phyloP scores from a whole-genome alignment of 2,329 filamentous ascomycete genomes.

The Colletotrichum plurivorum region DNA sequence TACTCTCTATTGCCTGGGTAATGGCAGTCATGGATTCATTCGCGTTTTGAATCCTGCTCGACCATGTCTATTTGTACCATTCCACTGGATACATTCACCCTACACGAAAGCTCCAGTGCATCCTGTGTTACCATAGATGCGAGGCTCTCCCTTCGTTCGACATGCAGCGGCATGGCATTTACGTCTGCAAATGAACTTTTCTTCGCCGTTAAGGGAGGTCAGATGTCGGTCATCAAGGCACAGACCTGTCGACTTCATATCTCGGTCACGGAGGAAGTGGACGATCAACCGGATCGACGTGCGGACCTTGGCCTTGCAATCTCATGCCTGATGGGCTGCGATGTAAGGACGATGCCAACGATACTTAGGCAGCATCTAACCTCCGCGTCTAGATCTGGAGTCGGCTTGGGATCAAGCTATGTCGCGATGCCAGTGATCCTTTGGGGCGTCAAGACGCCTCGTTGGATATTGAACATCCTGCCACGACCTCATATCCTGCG shows the following conservation, averaged over 20 bases:
- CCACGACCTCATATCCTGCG: conserved; percentile 49
- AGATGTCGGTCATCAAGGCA: conserved; percentile 13
- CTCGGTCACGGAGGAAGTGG: conserved; percentile 3
- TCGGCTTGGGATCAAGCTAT: conserved; percentile 27
- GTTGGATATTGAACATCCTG: conserved; percentile 55
- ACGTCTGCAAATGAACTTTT: conserved; percentile 20
- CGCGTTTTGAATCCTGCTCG: background rate
- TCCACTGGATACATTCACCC: conserved; percentile 12
- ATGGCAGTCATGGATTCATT: too few species aligned
- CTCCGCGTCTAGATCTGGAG: conserved; percentile 22
- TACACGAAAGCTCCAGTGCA: background rate
- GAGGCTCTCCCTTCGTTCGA: conserved; percentile 21
- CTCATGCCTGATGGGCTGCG: background rate
- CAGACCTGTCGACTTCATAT: conserved; percentile 7
- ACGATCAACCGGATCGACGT: background rate
- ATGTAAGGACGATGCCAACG: background rate
- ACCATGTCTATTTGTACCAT: conserved; percentile 21
- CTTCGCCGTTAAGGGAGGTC: background rate
- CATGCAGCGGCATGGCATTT: background rate
- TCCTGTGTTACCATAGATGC: conserved; percentile 12
- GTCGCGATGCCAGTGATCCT: background rate
- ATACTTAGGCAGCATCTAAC: background rate
- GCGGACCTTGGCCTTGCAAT: background rate
- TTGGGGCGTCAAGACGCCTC: conserved; percentile 31
- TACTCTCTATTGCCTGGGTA: too few species aligned